phyloP scores from a whole-genome alignment of 139 green algal species.

The Picochlorum sp. region DNA sequence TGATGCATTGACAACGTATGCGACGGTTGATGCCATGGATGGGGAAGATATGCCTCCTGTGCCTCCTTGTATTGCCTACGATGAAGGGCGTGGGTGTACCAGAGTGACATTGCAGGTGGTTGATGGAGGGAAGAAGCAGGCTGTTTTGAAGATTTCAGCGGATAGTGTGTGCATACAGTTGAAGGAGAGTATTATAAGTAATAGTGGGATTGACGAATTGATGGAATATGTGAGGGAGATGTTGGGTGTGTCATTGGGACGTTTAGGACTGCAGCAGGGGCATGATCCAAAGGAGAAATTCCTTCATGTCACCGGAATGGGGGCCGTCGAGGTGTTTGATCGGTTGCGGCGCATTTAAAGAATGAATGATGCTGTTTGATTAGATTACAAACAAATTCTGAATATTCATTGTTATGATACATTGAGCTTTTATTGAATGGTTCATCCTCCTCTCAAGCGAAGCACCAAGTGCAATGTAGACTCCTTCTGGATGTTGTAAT shows the following conservation, averaged over 20 bases:
- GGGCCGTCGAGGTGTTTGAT: conserved; percentile 22
- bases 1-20: conserved; percentile 55
- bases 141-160: conserved; percentile 48
- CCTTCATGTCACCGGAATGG: conserved; percentile 24
- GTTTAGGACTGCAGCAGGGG: conserved; percentile 39
- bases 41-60: conserved; percentile 43
- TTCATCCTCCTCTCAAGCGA: too few relatives aligned
- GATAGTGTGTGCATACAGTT: conserved; percentile 66
- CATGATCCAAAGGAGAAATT: conserved; percentile 40
- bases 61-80: conserved; percentile 63
- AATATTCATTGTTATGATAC: too few relatives aligned
- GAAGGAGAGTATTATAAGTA: conserved; percentile 20
- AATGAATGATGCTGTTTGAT: conserved; percentile 50
- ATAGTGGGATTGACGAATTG: conserved; percentile 36
- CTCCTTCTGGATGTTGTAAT: too few relatives aligned
- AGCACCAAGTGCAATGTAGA: too few relatives aligned
- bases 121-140: conserved; percentile 30
- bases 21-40: conserved; percentile 12
- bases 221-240: conserved; percentile 40
- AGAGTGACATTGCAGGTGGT: conserved; percentile 57
- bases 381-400: conserved; percentile 47
- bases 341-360: conserved; percentile 10
- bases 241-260: conserved; percentile 33
- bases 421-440: too few relatives aligned
- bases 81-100: neutral